Evolutionary conservation across 2,329 filamentous ascomycete species (phyloP), one percentile per base, ranked within the genome.

Genomic region (Hortaea sp.): DNA sequence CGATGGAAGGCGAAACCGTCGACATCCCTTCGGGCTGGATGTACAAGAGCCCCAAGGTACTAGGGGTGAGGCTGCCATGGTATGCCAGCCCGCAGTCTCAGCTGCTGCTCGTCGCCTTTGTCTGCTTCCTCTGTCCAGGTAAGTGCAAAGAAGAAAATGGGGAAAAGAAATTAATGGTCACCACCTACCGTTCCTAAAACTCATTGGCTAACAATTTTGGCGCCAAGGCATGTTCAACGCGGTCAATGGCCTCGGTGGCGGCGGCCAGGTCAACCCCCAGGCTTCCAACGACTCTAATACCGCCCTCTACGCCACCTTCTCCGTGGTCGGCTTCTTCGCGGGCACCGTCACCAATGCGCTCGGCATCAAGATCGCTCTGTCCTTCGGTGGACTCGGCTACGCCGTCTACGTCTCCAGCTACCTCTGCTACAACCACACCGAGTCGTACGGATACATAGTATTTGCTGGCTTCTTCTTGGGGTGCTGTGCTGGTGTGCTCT

Each of bases 381-480:
- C 78, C 5, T 74, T 89, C 53, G 85, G 85, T 51, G 85, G 85
- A 10, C 65, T 88, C 44, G 85, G 86, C 45, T 90, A 90, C 69
- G 81, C 77, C 60, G 70, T 89, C 64, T 88, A 89, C 63, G 75
- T 83, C 40, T 77, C 80, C 41, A 78, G 77, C 45, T 84, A 87
- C 66, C 72, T 88, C 37, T 76, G 71, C 67, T 88, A 82, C 68
- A 80, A 78, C 57, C 82, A 87, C 68, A 84, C 72, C 20, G 47
- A 70, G 45, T 84, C 84, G 61, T 68, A 74, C 49, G 82, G 81
- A 49, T 89, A 87, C 67, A 79, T 82, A 61, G 78, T 85, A 57
- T 88, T 89, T 56, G 79, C 85, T 5, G 86, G 86, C 55, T 82
- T 81, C 11, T 74, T 87, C 50, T 78, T 89, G 41, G 86, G 86